Base-by-base conservation (phyloP, 805 yeast species). In the Crinitomyces ghanaensis region DNA sequence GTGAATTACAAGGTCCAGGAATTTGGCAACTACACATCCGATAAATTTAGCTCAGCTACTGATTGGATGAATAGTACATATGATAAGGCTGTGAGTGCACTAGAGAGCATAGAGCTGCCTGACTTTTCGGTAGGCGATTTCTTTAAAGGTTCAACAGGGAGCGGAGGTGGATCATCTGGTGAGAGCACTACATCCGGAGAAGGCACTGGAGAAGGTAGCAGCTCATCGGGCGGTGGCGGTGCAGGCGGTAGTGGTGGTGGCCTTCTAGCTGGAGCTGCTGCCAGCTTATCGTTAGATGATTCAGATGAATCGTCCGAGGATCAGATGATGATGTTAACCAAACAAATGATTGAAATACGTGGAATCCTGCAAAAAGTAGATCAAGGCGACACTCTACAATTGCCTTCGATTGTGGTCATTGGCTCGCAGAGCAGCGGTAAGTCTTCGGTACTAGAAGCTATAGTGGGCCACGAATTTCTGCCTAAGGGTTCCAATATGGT, bases 401-500 rank as follows among this genome's bases (percentile, higher is more conserved):
- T 91, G 26, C 98, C 98, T 2, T 80, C 96, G 0, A 91, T 91
- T 47, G 97, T 91, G 19, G 98, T 91, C 2, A 73, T 91, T 41
- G 99, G 99, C 0, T 88, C 97, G 1, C 99, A 91, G 61, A 81
- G 94, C 5, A 82, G 95, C 27, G 99, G 99, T 28, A 91, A 91
- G 56, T 84, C 96, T 0, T 88, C 97, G 1, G 98, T 91, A 1
- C 66, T 91, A 30, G 98, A 91, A 55, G 73, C 95, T 5, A 81
- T 91, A 37, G 99, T 91, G 4, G 99, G 99, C n/a, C 94, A 82
- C 46, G 96, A 91, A 53, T 91, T 91, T 46, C 62, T 91, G 37
- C 99, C 99, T 22, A 91, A 91, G 56, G 99, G 99, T 20, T 73
- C 83, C 26, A 91, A 93, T 53, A 93, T 91, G 98, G 98, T 93